Evolutionary conservation across 371 early-diverging fungal species (phyloP), one percentile per base, ranked within the genome.

Genomic region (Mucor indicus): DNA sequence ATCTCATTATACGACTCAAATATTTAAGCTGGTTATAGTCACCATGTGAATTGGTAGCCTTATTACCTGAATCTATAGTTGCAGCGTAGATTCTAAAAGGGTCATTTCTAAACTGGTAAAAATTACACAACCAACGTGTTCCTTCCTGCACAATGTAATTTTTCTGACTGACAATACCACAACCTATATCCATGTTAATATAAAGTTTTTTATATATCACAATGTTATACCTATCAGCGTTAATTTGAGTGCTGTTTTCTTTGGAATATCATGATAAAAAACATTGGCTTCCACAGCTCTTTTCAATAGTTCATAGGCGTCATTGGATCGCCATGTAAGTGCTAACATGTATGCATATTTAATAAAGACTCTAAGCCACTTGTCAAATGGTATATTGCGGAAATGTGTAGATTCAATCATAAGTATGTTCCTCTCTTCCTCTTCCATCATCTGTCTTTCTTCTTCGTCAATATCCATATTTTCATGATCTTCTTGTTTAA

Each of bases 191-290:
- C 3, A 31, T 21, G 13, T 24, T 17, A 13, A 22, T 9, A 7
- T 11, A 25, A n/a, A 8, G 2, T 15, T 15, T 13, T 15, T 3
- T 16, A 24, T 23, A 11, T 20, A 20, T 48, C 60, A n/a, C n/a
- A n/a, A n/a, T n/a, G n/a, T n/a, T n/a, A n/a, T 72, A 85, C 89
- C 79, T 19, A 90, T 60, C 50, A 83, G 60, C 8, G 83, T 76
- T 30, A 90, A 19, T 38, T 79, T 74, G 35, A 91, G 59, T 0
- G 71, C 50, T 0, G 70, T 49, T 20, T 64, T 67, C 44, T 60
- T 68, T 13, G 53, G 44, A 7, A 72, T 53, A 31, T 87, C 71
- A n/a, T 81, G 74, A 44, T 74, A 85, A 50, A 84, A 90, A 3
- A 90, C 81, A 47, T 83, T 84, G 9, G 90, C 81, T 24, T 80